These are phyloP conservation scores for Cladosporium oxysporum DNA, from an alignment of 2,329 filamentous ascomycete genomes.

Conservation along the genomic window DNA sequence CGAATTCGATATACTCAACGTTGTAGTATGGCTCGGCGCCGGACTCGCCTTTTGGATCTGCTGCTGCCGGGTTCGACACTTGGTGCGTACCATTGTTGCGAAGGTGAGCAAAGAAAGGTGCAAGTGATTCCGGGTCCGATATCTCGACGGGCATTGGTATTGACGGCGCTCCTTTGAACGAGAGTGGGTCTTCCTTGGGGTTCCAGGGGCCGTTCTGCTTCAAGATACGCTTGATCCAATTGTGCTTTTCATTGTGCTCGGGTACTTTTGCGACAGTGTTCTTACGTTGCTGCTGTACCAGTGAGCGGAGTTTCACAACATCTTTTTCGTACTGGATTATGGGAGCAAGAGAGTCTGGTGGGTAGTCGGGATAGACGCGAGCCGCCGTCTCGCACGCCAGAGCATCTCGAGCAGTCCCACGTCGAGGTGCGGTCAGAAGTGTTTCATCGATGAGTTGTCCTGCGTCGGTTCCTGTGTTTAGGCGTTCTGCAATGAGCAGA, in stretches of 20 bases:
- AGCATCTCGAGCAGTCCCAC: conserved; percentile 27
- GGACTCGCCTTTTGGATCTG: conserved; percentile 26
- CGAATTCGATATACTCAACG: conserved; percentile 40
- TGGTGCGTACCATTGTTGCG: conserved; percentile 31
- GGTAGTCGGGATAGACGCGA: conserved; percentile 30
- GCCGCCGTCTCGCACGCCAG: conserved; percentile 30
- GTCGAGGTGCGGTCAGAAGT: conserved; percentile 32
- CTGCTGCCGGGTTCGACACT: not conserved
- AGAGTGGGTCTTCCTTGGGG: conserved; percentile 33
- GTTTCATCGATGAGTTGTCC: conserved; percentile 22
- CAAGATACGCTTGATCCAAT: conserved; percentile 29
- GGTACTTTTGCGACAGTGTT: conserved; percentile 26
- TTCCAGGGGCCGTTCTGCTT: conserved; percentile 40
- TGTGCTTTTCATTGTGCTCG: conserved; percentile 26
- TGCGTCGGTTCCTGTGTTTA: not conserved
- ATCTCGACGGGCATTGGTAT: conserved; percentile 43
- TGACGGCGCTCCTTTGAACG: conserved; percentile 35
- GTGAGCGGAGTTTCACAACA: conserved; percentile 29
- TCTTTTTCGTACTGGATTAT: conserved; percentile 38
- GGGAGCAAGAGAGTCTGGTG: conserved; percentile 25
- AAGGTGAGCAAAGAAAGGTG: conserved; percentile 42
- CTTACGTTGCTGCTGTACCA: conserved; percentile 30
- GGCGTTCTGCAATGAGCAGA: not conserved
- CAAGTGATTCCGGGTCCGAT: conserved; percentile 35
- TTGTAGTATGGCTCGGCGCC: conserved; percentile 39